Conservation (phyloP, 257 asterid species). For the Nicotiana tomentosiformis region DNA sequence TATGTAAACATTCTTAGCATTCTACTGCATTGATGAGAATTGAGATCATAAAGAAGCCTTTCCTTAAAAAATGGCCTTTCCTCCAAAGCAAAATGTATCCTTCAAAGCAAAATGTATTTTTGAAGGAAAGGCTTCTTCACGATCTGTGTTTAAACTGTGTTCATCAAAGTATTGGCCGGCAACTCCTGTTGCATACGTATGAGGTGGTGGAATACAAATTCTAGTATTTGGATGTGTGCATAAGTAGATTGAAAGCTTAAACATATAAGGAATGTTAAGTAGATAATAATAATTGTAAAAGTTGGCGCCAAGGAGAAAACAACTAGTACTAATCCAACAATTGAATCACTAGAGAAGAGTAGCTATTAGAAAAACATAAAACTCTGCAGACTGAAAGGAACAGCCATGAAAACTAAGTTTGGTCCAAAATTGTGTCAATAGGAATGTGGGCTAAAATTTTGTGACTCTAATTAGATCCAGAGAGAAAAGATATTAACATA, state of each 20-base stretch:
- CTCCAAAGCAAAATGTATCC: no score
- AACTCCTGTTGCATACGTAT: not conserved
- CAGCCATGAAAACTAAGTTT: not conserved
- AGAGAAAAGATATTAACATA: not conserved
- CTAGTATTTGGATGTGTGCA: not conserved
- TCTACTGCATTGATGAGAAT: not conserved
- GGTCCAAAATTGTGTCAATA: not conserved
- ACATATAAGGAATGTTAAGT: not conserved
- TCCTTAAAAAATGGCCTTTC: not conserved
- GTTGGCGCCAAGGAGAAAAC: not conserved
- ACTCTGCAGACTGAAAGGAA: not conserved
- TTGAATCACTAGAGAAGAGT: not conserved
- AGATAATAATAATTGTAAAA: not conserved
- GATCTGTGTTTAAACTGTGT: not conserved
- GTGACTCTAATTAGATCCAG: not conserved
- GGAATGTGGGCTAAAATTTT: not conserved
- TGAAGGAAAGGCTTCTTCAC: no score
- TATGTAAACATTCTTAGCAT: not conserved
- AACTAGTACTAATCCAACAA: not conserved
- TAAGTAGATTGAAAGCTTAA: not conserved
- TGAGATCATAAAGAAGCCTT: not conserved
- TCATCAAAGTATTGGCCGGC: not conserved
- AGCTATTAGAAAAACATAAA: not conserved
- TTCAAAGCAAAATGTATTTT: no score
- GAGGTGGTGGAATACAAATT: constrained; percentile 6